Evolutionary conservation across 202 grass and related monocot species (phyloP), one percentile per base, ranked within the genome.

Genomic region (Digitaria exilis): DNA sequence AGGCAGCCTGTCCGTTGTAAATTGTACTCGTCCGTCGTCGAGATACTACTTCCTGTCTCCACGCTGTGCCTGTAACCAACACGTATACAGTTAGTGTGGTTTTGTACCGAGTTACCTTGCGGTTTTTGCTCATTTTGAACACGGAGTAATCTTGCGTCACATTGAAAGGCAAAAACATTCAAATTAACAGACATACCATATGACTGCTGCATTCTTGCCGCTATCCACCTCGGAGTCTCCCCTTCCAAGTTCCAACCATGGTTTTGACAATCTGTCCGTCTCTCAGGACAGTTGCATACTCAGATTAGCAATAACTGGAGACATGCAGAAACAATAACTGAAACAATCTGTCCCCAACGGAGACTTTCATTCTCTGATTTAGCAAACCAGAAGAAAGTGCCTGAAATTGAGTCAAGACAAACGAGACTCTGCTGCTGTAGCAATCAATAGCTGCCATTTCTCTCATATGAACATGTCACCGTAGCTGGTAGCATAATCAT

Each of bases 391-490:
- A n/a, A 13, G 17, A 8, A 58, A 76, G 16, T 43, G 30, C 34
- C 14, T 73, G 16, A 25, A 42, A 28, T n/a, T 4, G n/a, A 43
- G 66, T 7, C n/a, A 46, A 46, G 2, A 46, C 44, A 46, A 64
- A 46, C 16, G 0, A 41, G 41, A 45, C 41, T 31, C 37, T 76
- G 13, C 9, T 45, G 39, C 21, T 25, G 13, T 56, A 58, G 14
- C 6, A 31, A 64, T 22, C 6, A 31, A 52, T 17, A 14, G 1
- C 25, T 71, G 43, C 4, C 28, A 64, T 57, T 71, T 76, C n/a
- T 39, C 29, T 80, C 76, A 34, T 51, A 67, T 44, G 71, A 76
- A 57, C 51, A 62, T 83, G 19, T 70, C 19, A 65, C 51, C 29
- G 4, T 24, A 76, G 37, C 46, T 71, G 22, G 48, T 71, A 65